phyloP scores from a whole-genome alignment of 1,139 yeast genomes.

The Blastobotrys elegans region DNA sequence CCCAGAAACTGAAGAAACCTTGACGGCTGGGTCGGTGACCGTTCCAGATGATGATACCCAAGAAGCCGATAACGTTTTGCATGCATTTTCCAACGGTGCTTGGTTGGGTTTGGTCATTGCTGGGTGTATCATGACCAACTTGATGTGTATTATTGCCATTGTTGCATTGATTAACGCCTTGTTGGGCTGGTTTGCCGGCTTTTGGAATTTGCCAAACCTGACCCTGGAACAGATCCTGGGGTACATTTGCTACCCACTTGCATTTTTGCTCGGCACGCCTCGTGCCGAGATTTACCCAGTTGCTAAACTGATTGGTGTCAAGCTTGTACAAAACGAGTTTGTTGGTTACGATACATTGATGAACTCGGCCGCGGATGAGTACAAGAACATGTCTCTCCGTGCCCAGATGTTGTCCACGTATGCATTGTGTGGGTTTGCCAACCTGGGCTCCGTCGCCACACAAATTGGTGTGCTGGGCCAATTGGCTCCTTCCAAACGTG shows the following conservation, averaged over 20 bases:
- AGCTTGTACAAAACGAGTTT: slow-evolving; percentile 60
- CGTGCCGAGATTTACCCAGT: slow-evolving; percentile 50
- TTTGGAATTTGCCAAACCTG: slow-evolving; percentile 53
- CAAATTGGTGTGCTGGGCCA: slow-evolving; percentile 60
- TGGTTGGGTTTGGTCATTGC: slow-evolving; percentile 57
- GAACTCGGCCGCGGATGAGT: slow-evolving; percentile 36
- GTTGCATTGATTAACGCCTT: slow-evolving; percentile 57
- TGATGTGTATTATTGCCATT: slow-evolving; percentile 58
- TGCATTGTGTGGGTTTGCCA: slow-evolving; percentile 62
- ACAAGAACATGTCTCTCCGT: slow-evolving; percentile 47
- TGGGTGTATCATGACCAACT: slow-evolving; percentile 55
- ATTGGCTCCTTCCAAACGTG: slow-evolving; percentile 50
- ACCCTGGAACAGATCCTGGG: slow-evolving; percentile 55
- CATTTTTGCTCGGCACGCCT: slow-evolving; percentile 60
- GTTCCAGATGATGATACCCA: slow-evolving; percentile 45
- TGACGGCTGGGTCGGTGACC: slow-evolving; percentile 48
- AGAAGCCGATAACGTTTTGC: slow-evolving; percentile 53
- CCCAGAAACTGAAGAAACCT: slow-evolving; percentile 57
- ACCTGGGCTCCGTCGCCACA: slow-evolving; percentile 60
- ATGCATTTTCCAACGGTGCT: slow-evolving; percentile 62
- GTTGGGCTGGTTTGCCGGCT: slow-evolving; percentile 59
- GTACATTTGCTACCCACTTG: slow-evolving; percentile 56
- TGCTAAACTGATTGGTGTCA: slow-evolving; percentile 51
- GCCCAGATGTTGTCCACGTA: slow-evolving; percentile 58
- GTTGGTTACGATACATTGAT: slow-evolving; percentile 49